Base-by-base conservation (phyloP, 2,329 filamentous ascomycete species). In the Colletotrichum camelliae region DNA sequence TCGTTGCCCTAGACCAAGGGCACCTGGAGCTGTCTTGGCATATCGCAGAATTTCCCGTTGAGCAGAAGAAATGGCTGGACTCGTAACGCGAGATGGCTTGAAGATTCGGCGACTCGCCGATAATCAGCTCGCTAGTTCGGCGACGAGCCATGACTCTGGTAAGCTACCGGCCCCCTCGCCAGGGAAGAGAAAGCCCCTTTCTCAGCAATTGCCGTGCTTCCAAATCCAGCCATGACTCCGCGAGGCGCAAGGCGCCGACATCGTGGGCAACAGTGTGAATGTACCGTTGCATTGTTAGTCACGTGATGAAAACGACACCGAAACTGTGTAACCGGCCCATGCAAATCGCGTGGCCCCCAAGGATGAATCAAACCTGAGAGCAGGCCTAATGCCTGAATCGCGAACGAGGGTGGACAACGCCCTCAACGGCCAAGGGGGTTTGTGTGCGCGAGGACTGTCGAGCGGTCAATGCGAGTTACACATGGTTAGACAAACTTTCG, bases 271-370 rank as follows among this genome's bases (percentile, higher is more conserved):
- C 18, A 31, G 21, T 16, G 33, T 37, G 37, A 15, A 29, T 35
- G 66, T 66, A 67, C 37, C 52, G 37, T 74, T 67, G 68, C 52
- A 70, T 67, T 27, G 18, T 18, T 39, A 18, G 39, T 77, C 75
- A 77, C 75, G 69, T 77, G 75, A 77, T 60, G 16, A 72, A 62
- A 67, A 24, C 55, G 72, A 67, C 62, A 77, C 75, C 72, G 62
- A 75, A 61, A 68, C 67, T 58, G 72, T 69, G 75, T 71, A 68
- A 72, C 72, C 67, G 27, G 57, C 60, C 74, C 74, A 31, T 33
- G 58, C 43, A 62, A 43, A 74, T 65, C 74, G 70, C 74, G 74
- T 76, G 74, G 70, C 65, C 29, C 58, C 27, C 74, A 73, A 72
- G 73, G 73, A 75, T 75, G 37, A 31, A 62, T 72, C 57, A 75